These are phyloP conservation scores for Takakia lepidozioides DNA, from an alignment of 225 moss, liverwort and hornwort genomes.

Conservation along the genomic window DNA sequence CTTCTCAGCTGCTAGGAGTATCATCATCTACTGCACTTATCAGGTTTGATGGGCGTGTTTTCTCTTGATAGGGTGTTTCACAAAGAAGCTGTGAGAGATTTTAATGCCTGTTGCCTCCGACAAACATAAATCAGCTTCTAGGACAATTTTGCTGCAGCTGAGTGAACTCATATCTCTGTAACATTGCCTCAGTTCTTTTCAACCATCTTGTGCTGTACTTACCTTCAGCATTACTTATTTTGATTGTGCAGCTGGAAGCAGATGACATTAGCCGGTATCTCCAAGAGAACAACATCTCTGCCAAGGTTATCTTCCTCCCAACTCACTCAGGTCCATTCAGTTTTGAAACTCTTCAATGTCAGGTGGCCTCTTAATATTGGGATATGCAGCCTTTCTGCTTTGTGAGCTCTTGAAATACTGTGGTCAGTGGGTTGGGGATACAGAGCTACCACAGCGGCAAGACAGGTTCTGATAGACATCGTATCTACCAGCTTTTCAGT, in stretches of 20 bases:
- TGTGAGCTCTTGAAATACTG: not conserved
- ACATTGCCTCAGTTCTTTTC: too few species aligned
- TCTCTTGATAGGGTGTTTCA: too few species aligned
- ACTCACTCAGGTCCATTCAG: not conserved
- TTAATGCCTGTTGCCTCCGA: too few species aligned
- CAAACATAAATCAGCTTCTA: too few species aligned
- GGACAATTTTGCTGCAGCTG: too few species aligned
- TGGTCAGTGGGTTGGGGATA: not conserved
- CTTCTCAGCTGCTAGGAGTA: slow-evolving; percentile 57
- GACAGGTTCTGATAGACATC: slow-evolving; percentile 54
- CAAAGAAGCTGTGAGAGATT: too few species aligned
- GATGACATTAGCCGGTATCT: slow-evolving; percentile 67
- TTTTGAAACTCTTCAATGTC: not conserved
- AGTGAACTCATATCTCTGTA: too few species aligned
- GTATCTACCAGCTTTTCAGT: slow-evolving; percentile 68
- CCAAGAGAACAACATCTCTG: slow-evolving; percentile 69
- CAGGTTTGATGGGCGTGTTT: slow-evolving; percentile 51
- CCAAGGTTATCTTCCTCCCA: slow-evolving; percentile 40
- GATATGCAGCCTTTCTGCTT: not conserved
- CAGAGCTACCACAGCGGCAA: slow-evolving; percentile 90
- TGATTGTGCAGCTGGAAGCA: slow-evolving; percentile 59
- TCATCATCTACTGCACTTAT: slow-evolving; percentile 89
- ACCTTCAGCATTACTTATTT: not conserved
- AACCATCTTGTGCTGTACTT: not conserved
- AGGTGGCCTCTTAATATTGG: not conserved